Base-by-base conservation (phyloP, 306 rosid genomes). In the Casuarina equisetifolia region DNA sequence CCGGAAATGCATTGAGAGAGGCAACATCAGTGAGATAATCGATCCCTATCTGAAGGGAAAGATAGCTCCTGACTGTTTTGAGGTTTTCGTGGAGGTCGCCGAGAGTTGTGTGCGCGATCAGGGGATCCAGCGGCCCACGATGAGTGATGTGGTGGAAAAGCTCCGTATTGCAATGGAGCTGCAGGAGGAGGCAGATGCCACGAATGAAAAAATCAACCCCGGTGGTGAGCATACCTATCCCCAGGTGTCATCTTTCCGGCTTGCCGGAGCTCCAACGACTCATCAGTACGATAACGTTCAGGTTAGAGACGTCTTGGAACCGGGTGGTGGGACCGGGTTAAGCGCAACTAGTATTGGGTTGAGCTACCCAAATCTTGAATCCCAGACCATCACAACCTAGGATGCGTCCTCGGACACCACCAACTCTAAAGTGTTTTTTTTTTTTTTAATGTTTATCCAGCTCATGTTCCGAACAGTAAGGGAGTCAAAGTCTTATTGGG, bases 141-240 rank as follows among this genome's bases (percentile, higher is more conserved):
- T 91, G 97, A 89, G 86, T 57, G 94, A 93, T 45, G 84, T 93
- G 49, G 84, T 88, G 72, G 76, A 84, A 88, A 81, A 81, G 16
- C 71, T 90, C 35, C 90, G 84, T 78, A 84, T 85, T 52, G 92
- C 91, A 3, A 25, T 86, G 77, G 87, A 91, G 75, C 53, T 1
- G 15, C 12, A 50, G 54, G 16, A 4, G 54, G 15, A 50, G 3
- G 54, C 15, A 10, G 54, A 50, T 16, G 15, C 54, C 15, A 3
- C 15, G 16, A 10, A 8, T 12, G 54, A 10, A 16, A 50, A 50
- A 50, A 1, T 8, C 54, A 8, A 50, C 12, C 54, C 54, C 54
- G 54, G 16, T 3, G 16, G 54, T 3, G 32, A 50, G 17, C 1
- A 8, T 9, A 10, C 54, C 1, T 50, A 50, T 50, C 10, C 17